Conservation (phyloP, 176 grass and related monocot genomes). For the Olyra latifolia region DNA sequence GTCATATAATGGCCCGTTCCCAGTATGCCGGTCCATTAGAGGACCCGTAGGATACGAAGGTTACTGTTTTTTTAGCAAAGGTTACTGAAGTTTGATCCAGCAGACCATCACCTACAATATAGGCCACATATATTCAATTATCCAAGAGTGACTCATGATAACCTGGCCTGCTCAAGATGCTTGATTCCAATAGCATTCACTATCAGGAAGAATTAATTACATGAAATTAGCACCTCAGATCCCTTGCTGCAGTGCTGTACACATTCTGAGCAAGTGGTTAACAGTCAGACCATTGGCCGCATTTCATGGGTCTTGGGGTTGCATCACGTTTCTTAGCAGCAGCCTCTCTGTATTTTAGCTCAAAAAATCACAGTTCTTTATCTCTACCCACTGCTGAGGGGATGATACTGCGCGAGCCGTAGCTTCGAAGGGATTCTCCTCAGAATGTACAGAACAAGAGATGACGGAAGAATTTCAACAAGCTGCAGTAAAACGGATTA, state of each 20-base stretch:
- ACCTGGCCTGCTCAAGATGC: not conserved
- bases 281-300: not conserved
- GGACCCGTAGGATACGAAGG: too few relatives aligned
- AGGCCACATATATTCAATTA: too few relatives aligned
- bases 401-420: constrained; percentile 35
- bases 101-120: too few relatives aligned
- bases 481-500: constrained; percentile 39
- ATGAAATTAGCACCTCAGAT: not conserved
- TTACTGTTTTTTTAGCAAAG: too few relatives aligned
- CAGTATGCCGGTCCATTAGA: too few relatives aligned
- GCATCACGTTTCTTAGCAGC: not conserved
- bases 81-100: too few relatives aligned
- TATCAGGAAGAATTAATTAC: not conserved
- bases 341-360: not conserved
- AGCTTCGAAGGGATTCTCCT: constrained; percentile 74
- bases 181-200: not conserved
- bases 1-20: too few relatives aligned
- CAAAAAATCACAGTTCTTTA: not conserved
- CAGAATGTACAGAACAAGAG: constrained; percentile 76
- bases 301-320: not conserved
- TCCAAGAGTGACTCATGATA: not conserved
- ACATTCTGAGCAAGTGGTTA: not conserved
- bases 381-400: constrained; percentile 41
- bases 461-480: constrained; percentile 71
- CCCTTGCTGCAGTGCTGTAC: constrained; percentile 26